Evolutionary conservation across 1,139 yeast genomes (phyloP).

Genomic region (Nakaseomyces delphensis): DNA sequence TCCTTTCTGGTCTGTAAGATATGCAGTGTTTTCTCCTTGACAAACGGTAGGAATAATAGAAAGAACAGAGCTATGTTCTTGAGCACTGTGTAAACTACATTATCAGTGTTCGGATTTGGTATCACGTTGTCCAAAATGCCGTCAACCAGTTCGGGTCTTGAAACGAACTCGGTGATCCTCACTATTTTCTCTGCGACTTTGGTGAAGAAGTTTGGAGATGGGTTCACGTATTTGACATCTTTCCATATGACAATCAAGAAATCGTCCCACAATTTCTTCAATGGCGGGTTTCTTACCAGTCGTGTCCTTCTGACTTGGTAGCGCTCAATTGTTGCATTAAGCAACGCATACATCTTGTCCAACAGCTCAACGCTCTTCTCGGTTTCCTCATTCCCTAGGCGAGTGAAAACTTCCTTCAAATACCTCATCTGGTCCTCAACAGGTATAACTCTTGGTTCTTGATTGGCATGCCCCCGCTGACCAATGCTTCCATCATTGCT

Average conservation of each 20-base stretch:
- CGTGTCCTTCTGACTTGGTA: conserved; percentile 4
- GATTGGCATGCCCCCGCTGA: background rate
- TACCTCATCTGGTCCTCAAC: conserved; percentile 1
- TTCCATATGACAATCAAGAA: conserved; percentile 6
- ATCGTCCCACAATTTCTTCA: conserved; percentile 5
- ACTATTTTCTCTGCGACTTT: conserved; percentile 5
- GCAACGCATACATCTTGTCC: conserved; percentile 1
- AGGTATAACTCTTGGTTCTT: background rate
- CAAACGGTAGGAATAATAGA: conserved; percentile 18
- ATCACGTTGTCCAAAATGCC: conserved; percentile 16
- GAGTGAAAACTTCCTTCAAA: background rate
- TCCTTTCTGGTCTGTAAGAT: background rate
- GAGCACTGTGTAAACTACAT: conserved; percentile 12
- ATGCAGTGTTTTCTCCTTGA: conserved; percentile 10
- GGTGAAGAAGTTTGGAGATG: background rate
- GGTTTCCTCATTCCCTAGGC: conserved; percentile 1
- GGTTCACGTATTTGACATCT: conserved; percentile 6
- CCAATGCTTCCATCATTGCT: background rate
- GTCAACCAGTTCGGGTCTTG: conserved; percentile 11
- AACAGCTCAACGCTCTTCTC: conserved; percentile 1
- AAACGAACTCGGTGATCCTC: conserved; percentile 4
- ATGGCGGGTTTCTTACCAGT: conserved; percentile 5
- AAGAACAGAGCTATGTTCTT: conserved; percentile 23
- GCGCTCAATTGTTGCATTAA: conserved; percentile 1
- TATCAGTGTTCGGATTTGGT: conserved; percentile 22